Evolutionary conservation across 1,139 yeast genomes (phyloP).

Genomic region (Diutina catenulata): DNA sequence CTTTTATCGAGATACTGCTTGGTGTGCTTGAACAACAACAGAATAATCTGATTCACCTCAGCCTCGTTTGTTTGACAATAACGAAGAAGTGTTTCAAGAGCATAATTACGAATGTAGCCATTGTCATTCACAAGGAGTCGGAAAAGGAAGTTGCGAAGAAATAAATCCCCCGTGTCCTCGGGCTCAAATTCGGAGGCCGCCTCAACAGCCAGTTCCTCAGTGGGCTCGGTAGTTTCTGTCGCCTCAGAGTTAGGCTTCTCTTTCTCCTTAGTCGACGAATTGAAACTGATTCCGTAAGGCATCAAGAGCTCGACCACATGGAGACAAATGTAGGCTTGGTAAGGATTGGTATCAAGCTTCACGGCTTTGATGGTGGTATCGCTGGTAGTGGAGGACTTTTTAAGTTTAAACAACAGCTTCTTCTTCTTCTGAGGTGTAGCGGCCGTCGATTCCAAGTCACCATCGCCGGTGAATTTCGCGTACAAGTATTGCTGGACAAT

Average conservation of each 20-base stretch:
- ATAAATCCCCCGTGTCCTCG: constrained; percentile 9
- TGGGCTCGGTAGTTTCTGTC: no score
- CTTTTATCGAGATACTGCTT: constrained; percentile 14
- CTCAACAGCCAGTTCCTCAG: constrained; percentile 5
- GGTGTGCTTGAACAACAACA: constrained; percentile 22
- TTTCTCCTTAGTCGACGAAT: constrained; percentile 8
- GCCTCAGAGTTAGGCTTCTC: constrained; percentile 8
- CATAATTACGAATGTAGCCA: constrained; percentile 25
- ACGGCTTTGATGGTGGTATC: constrained; percentile 16
- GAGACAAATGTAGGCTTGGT: constrained; percentile 23
- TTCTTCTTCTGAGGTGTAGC: constrained; percentile 7
- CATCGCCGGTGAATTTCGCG: constrained; percentile 15
- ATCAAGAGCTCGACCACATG: constrained; percentile 20
- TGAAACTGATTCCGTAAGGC: constrained; percentile 29
- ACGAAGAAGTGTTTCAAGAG: constrained; percentile 21
- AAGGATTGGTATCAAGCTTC: constrained; percentile 23
- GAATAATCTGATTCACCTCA: constrained; percentile 26
- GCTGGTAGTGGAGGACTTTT: constrained; percentile 13
- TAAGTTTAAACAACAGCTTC: constrained; percentile 10
- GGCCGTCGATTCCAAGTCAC: constrained; percentile 2
- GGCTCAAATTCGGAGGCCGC: constrained; percentile 7
- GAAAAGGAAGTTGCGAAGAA: constrained; percentile 20
- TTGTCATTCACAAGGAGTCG: constrained; percentile 23
- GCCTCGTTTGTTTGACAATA: constrained; percentile 23
- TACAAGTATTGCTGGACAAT: constrained; percentile 22